These are phyloP conservation scores for Penicillium sp. DNA, from an alignment of 2,329 filamentous ascomycete genomes.

Conservation along the genomic window DNA sequence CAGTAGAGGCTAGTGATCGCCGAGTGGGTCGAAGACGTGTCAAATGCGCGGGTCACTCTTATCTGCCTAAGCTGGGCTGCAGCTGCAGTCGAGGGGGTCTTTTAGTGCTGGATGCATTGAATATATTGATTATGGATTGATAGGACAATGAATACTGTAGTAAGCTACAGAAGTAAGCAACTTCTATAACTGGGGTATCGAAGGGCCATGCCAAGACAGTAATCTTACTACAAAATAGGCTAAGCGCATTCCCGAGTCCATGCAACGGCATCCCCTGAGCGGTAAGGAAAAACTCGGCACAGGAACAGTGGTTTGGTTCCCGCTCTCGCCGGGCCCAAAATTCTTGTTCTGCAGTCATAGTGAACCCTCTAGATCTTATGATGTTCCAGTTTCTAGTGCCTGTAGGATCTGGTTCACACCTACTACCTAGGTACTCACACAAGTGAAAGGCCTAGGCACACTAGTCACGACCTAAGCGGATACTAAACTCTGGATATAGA, in stretches of 20 bases:
- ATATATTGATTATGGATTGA: neutral
- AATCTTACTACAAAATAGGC: slow-evolving; percentile 15
- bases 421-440: too few relatives aligned
- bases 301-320: neutral
- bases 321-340: neutral
- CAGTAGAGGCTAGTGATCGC: slow-evolving; percentile 2
- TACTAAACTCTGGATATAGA: neutral
- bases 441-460: too few relatives aligned
- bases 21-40: slow-evolving; percentile 22
- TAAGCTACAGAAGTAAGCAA: neutral
- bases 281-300: slow-evolving; percentile 8
- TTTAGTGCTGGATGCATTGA: neutral
- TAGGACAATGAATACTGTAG: neutral
- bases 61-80: neutral
- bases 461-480: too few relatives aligned
- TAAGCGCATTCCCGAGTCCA: slow-evolving; percentile 24
- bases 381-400: too few relatives aligned
- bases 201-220: slow-evolving; percentile 15
- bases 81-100: slow-evolving; percentile 1
- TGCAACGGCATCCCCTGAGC: slow-evolving; percentile 16
- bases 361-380: too few relatives aligned
- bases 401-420: too few relatives aligned
- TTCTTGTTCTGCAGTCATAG: neutral
- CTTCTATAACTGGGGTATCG: neutral
- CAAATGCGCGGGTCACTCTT: slow-evolving; percentile 12